Evolutionary conservation across 1,284 basidiomycete genomes (phyloP), one percentile per base, ranked within the genome.

Genomic region (Apiotrichum gracile): DNA sequence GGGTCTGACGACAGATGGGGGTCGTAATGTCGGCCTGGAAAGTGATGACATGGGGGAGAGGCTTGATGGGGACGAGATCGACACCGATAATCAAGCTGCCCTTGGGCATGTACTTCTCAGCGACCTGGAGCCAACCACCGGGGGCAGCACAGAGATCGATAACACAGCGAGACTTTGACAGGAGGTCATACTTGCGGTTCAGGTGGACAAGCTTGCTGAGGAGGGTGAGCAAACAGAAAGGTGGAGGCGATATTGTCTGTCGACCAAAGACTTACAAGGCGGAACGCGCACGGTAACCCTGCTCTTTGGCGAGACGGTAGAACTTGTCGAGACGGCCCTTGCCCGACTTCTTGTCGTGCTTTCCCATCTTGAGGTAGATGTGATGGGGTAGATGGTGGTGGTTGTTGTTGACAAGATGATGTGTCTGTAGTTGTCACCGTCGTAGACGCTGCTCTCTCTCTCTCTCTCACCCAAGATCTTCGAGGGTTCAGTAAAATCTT

Each of bases 101-200:
- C 41, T 84, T 79, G 1, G 94, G 92, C 94, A 98, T 98, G 75
- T 93, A 91, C 77, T 97, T 98, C 78, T 87, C 89, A 40, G 94
- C 93, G 19, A 98, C 96, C 75, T 99, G 96, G 5, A 98, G 81
- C 96, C 96, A 99, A 73, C 96, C 96, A 70, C 96, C 96, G 7
- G 96, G 96, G 9, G 96, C 96, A 46, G 96, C 96, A 78, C 96
- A 98, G 48, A 99, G 81, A 82, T 99, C 96, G 72, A 99, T 96
- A 53, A 87, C 91, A 75, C 94, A 97, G 83, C 86, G 82, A 29
- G 96, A 87, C 47, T 83, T 81, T 69, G 94, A 91, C 38, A 98
- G 82, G 68, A 98, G 88, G 37, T 86, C 83, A 77, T 88, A 99
- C 78, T 97, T 97, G 73, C 97, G 94, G 81, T 99, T 98, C 62